These are phyloP conservation scores for Cutaneotrichosporon sp. DNA, from an alignment of 1,284 basidiomycete species.

Conservation along the genomic window DNA sequence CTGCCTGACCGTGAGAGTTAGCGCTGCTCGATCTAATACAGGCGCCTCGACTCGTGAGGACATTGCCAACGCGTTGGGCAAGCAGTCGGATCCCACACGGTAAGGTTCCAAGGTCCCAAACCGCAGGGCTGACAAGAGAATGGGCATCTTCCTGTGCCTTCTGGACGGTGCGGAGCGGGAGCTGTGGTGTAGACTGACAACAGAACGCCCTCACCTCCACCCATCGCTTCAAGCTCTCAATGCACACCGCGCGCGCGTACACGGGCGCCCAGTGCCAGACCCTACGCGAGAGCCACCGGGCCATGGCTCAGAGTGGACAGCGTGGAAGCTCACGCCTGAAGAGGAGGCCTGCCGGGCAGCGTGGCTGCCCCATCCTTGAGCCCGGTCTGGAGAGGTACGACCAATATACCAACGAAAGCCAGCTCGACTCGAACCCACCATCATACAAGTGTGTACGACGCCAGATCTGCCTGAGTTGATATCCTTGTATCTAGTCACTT, in stretches of 20 bases:
- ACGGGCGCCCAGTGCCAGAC: constrained; percentile 11
- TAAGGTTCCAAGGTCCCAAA: constrained; percentile 8
- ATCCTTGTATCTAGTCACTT: neutral
- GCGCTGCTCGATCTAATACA: neutral
- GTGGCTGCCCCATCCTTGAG: constrained; percentile 7
- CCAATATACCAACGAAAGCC: neutral
- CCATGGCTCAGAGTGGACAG: constrained; percentile 15
- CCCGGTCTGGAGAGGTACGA: neutral
- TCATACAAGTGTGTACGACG: neutral
- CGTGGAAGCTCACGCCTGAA: constrained; percentile 12
- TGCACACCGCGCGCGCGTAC: constrained; percentile 15
- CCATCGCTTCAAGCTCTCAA: constrained; percentile 17
- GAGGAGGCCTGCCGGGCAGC: constrained; percentile 8
- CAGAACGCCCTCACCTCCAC: constrained; percentile 23
- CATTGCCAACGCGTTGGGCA: constrained; percentile 25
- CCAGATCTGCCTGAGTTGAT: neutral
- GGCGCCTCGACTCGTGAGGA: constrained; percentile 9
- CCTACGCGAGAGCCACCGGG: constrained; percentile 8
- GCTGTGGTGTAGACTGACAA: neutral
- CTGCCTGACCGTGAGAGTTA: constrained; percentile 1
- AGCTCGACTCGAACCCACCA: neutral
- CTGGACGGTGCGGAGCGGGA: constrained; percentile 13
- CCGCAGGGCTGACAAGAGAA: constrained; percentile 1
- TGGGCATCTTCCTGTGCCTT: constrained; percentile 23
- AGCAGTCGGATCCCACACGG: constrained; percentile 33